Percentiles rank a stretch among this genome's conserved stretches.
These are phyloP conservation scores for Melocanna baccifera DNA, from an alignment of 176 grass and related monocot genomes.

Conservation along the genomic window DNA sequence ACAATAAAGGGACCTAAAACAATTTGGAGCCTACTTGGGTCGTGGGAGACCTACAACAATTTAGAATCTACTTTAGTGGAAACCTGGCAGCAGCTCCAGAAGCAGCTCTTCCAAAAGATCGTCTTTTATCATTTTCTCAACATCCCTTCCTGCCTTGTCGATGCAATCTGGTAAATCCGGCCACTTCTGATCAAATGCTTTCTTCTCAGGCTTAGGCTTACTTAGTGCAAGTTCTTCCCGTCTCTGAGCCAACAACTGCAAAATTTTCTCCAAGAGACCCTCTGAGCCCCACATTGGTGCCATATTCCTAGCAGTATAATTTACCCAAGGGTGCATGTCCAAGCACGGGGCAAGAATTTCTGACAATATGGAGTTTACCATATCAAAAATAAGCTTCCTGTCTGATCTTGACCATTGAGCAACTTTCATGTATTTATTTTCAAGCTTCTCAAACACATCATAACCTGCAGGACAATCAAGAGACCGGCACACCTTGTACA, in stretches of 20 bases:
- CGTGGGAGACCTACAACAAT: conserved; percentile 1
- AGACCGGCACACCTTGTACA: conserved; percentile 57
- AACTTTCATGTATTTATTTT: conserved; percentile 68
- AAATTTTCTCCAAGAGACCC: conserved; percentile 67
- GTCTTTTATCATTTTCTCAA: conserved; percentile 66
- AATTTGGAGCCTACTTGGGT: background rate
- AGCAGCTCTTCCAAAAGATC: conserved; percentile 76
- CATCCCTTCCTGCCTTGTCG: conserved; percentile 61
- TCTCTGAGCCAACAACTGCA: conserved; percentile 44
- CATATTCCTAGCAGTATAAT: conserved; percentile 21
- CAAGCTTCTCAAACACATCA: conserved; percentile 67
- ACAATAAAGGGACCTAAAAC: background rate
- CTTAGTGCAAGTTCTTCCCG: conserved; percentile 27
- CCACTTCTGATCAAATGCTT: conserved; percentile 51
- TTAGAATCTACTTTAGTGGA: conserved; percentile 5
- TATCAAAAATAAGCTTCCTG: conserved; percentile 76
- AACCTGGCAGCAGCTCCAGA: background rate
- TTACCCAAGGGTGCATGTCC: conserved; percentile 71
- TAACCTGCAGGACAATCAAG: conserved; percentile 49
- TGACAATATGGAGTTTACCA: conserved; percentile 62
- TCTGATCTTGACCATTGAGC: conserved; percentile 55
- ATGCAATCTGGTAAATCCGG: conserved; percentile 46
- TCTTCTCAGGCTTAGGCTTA: conserved; percentile 37
- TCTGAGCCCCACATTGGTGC: conserved; percentile 71
- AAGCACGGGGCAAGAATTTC: conserved; percentile 69